A percentile compares a stretch with the other conserved stretches of the same genome.
Evolutionary conservation across 164 flowering plant genomes (phyloP).

Genomic region (Kingdonia uniflora): DNA sequence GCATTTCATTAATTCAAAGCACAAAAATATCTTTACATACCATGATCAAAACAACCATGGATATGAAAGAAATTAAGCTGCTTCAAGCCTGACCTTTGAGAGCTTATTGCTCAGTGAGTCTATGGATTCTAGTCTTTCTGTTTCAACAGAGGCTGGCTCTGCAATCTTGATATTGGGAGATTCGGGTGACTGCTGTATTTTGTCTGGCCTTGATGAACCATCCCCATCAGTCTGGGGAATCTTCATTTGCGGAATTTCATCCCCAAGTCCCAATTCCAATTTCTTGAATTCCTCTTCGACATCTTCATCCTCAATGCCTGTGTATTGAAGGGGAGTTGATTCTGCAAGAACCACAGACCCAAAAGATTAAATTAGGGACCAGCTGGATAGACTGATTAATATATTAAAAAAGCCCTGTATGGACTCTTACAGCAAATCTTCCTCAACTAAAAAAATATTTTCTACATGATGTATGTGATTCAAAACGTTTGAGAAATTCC

Average conservation of each 20-base stretch:
- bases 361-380: too few relatives aligned
- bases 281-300: conserved; percentile 63
- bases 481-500: too few relatives aligned
- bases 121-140: conserved; percentile 8
- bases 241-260: conserved; percentile 11
- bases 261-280: conserved; percentile 48
- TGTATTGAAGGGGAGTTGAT: conserved; percentile 20
- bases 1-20: too few relatives aligned
- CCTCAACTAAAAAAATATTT: too few relatives aligned
- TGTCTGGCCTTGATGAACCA: conserved; percentile 9
- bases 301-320: conserved; percentile 52
- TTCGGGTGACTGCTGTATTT: conserved; percentile 15
- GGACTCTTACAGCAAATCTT: too few relatives aligned
- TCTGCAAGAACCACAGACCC: conserved; percentile 21
- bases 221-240: conserved; percentile 9
- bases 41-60: too few relatives aligned
- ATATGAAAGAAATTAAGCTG: conserved; percentile 23
- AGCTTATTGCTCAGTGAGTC: conserved; percentile 13
- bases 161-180: conserved; percentile 26
- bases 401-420: too few relatives aligned
- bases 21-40: too few relatives aligned
- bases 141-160: conserved; percentile 13
- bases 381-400: too few relatives aligned
- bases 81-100: conserved; percentile 28
- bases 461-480: too few relatives aligned